Conservation (phyloP, 1,284 basidiomycete species). For the Trametes pubescens region DNA sequence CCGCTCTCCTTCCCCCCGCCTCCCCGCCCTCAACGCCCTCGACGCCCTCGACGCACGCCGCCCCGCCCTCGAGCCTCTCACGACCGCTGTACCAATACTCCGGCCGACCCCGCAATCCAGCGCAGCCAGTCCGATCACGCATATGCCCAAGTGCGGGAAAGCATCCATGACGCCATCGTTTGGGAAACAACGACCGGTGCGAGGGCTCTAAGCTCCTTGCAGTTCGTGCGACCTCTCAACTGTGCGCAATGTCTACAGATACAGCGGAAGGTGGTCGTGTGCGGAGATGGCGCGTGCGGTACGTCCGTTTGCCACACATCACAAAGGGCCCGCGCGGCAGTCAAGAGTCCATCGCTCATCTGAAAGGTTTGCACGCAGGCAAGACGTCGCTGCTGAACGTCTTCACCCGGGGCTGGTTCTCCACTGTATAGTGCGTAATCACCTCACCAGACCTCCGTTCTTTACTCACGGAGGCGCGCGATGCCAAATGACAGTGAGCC, state of each 20-base stretch:
- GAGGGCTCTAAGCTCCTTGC: neutral
- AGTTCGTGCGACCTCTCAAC: neutral
- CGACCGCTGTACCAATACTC: neutral
- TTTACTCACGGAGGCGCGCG: neutral
- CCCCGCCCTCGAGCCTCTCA: neutral
- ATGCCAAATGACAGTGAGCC: conserved; percentile 68
- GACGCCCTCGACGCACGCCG: neutral
- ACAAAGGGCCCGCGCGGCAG: conserved; percentile 19
- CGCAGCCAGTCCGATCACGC: conserved; percentile 1
- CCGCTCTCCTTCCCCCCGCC: neutral
- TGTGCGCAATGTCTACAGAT: conserved; percentile 47
- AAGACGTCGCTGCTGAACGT: conserved; percentile 88
- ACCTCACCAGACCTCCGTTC: neutral
- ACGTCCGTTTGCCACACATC: conserved; percentile 35
- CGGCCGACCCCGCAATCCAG: neutral
- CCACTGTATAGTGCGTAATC: conserved; percentile 82
- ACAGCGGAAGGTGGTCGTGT: conserved; percentile 80
- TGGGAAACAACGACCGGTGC: conserved; percentile 36
- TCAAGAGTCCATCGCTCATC: conserved; percentile 27
- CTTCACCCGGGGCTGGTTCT: conserved; percentile 88
- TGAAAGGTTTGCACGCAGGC: conserved; percentile 46
- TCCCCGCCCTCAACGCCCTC: neutral
- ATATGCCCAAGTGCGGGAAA: conserved; percentile 41
- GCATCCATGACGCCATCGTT: conserved; percentile 40
- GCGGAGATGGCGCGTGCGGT: conserved; percentile 95